Conservation (phyloP, 352 stramenopile genomes). For the Blastocystis sp. region DNA sequence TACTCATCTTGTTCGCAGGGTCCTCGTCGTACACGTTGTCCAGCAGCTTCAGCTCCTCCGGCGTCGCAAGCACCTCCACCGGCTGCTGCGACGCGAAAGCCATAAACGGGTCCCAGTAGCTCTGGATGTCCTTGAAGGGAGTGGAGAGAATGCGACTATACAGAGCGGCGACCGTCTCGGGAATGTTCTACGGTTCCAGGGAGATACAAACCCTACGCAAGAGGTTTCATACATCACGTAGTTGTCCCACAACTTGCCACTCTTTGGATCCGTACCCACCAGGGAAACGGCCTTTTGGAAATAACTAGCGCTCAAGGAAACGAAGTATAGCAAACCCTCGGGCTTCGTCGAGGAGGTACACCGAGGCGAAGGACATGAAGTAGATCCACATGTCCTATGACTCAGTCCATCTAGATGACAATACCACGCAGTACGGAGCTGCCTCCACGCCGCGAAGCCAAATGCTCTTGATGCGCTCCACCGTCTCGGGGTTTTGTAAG, state of each 20-base stretch:
- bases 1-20: slow-evolving; percentile 11
- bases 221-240: slow-evolving; percentile 50
- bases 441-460: not conserved
- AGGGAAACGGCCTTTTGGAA: slow-evolving; percentile 40
- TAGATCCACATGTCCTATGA: slow-evolving; percentile 49
- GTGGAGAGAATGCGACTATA: slow-evolving; percentile 20
- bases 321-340: not conserved
- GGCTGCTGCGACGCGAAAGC: slow-evolving; percentile 45
- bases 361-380: slow-evolving; percentile 36
- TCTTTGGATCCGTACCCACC: slow-evolving; percentile 30
- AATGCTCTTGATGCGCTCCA: slow-evolving; percentile 35
- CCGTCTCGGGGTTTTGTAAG: slow-evolving; percentile 1
- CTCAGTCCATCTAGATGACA: not conserved
- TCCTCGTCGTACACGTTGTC: not conserved
- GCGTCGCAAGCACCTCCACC: not conserved
- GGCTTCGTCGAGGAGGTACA: not conserved
- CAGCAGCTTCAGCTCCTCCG: slow-evolving; percentile 37
- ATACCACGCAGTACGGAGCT: slow-evolving; percentile 42
- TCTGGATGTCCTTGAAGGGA: slow-evolving; percentile 29
- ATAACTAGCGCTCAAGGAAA: not conserved
- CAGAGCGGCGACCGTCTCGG: slow-evolving; percentile 1
- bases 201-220: not conserved
- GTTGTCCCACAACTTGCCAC: slow-evolving; percentile 27
- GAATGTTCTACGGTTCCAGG: not conserved
- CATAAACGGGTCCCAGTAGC: slow-evolving; percentile 48